phyloP scores from a whole-genome alignment of 179 eudicot genomes.

The Gypsophila paniculata region DNA sequence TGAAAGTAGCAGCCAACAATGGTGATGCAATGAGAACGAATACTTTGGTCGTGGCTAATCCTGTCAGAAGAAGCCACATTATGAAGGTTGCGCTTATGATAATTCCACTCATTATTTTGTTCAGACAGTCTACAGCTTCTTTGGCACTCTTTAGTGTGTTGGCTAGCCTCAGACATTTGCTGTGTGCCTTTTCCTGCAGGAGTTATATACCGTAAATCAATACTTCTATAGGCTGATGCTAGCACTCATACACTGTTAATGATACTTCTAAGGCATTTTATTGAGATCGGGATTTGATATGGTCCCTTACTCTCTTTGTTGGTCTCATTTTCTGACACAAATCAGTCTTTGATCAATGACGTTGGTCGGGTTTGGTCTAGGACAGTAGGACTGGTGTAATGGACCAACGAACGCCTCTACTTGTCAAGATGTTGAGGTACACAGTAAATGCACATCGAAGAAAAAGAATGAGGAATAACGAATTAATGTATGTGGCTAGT shows the following conservation, averaged over 20 bases:
- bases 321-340: too few species aligned
- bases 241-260: background rate
- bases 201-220: background rate
- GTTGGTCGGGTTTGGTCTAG: too few species aligned
- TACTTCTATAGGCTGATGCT: too few species aligned
- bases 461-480: background rate
- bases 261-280: too few species aligned
- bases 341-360: too few species aligned
- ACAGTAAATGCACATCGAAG: background rate
- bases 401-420: too few species aligned
- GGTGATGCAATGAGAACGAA: conserved; percentile 9
- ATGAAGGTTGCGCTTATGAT: conserved; percentile 16
- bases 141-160: conserved; percentile 17
- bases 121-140: conserved; percentile 19
- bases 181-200: conserved; percentile 18
- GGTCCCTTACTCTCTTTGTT: too few species aligned
- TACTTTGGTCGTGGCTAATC: conserved; percentile 19
- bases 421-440: too few species aligned
- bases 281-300: too few species aligned
- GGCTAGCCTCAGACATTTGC: conserved; percentile 22
- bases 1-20: conserved; percentile 13
- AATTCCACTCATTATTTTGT: conserved; percentile 15
- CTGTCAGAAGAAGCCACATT: conserved; percentile 27
- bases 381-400: too few species aligned
- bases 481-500: too few species aligned